Base-by-base conservation (phyloP, 2,329 filamentous ascomycete genomes). In the Beauveria sp. region DNA sequence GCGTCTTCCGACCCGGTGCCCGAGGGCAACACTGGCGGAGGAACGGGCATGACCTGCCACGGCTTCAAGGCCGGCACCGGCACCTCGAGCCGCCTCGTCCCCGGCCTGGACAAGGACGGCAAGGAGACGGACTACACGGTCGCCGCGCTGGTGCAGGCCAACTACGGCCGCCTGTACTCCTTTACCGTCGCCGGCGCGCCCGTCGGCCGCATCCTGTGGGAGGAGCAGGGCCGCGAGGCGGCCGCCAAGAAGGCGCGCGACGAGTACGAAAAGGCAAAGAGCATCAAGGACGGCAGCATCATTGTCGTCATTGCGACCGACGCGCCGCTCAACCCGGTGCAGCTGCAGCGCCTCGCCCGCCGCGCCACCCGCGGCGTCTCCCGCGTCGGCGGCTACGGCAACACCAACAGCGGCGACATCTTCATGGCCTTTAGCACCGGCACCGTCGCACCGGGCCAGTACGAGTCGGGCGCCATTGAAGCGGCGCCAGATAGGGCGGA, bases 31-130 rank as follows among this genome's bases (percentile, higher is more conserved):
- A 78, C 78, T 2, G 84, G 84, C 4, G 85, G 85, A 12, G 85
- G 85, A n/a, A 84, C 83, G 1, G 84, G 83, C 12, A 86, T 86
- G 83, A 74, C 82, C 30, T 84, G 81, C 66, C 82, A 85, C 66
- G 80, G 79, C 65, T 85, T 84, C 72, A 86, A 86, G 67, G 84
- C 83, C 44, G 84, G 84, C 2, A 87, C 84, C 0, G 84, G 84
- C 12, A 82, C 79, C 2, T 78, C 78, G 63, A 82, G 78, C 54
- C 77, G 84, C 26, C 63, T 84, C 12, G 61, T 65, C 3, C 58
- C 48, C 14, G 77, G 78, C 0, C 63, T 73, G 24, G 74, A 73
- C 59, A 62, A 30, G 24, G 64, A 65, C 5, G 67, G 62, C 2
- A 65, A 64, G 7, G 67, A 68, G 12, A 75, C 70, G 61, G 71